Base-by-base conservation (phyloP, 169 alveolate genomes). In the Plasmodium gonderi region DNA sequence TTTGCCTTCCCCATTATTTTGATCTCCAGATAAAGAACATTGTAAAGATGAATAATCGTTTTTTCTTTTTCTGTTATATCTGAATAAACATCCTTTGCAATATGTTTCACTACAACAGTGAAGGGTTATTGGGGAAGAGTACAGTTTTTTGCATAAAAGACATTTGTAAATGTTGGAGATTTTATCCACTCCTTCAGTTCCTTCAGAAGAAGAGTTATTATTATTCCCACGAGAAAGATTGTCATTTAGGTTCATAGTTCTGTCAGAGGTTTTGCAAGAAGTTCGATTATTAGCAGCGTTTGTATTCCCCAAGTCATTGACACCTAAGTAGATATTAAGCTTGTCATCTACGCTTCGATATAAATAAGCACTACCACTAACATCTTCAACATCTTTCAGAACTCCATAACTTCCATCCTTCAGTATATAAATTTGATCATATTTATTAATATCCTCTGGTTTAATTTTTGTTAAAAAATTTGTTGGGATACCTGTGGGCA, bases 401-500 rank as follows among this genome's bases (percentile, higher is more conserved):
- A 96, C 96, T 6, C 97, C 98, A 91, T 96, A 96, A 33, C 97
- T 87, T 7, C 98, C 98, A 68, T 96, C 98, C 76, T 94, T 95
- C 20, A 95, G 80, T 17, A 90, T 92, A 80, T 95, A 95, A 65
- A 95, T 95, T 81, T 95, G 98, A 51, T 92, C 97, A 94, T 94
- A 96, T 89, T 95, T 96, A 87, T 78, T 85, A 49, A 94, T 96
- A 74, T 96, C 98, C 45, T 95, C 96, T 65, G 93, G 80, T 75
- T 85, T 91, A 49, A 96, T 96, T 29, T 96, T 94, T 23, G 96
- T 92, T 0, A 96, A 69, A 75, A 96, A 96, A 79, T 96, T 96
- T n/a, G 95, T 93, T 0, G 98, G 98, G 4, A 96, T 96, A 38
- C 98, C 98, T n/a, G 98, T 96, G 7, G 98, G 97, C 3, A 97